Evolutionary conservation across 805 yeast genomes (phyloP).

Genomic region (Starmerella vaccinii): DNA sequence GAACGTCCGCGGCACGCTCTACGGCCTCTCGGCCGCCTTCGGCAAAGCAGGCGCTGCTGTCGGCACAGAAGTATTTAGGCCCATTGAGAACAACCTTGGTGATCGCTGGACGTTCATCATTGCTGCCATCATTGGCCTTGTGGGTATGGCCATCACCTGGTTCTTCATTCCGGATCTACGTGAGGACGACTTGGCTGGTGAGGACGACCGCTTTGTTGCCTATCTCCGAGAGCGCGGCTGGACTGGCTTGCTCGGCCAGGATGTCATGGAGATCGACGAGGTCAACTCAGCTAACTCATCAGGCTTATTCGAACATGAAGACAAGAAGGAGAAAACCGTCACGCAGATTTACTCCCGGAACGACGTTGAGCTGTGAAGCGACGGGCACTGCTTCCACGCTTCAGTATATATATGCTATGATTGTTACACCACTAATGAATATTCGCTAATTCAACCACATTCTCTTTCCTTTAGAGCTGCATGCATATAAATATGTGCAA

Average conservation of each 20-base stretch:
- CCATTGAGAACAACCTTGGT: slow-evolving; percentile 56
- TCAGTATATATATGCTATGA: background rate
- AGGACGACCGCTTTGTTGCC: slow-evolving; percentile 53
- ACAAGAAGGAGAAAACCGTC: background rate
- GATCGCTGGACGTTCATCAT: slow-evolving; percentile 67
- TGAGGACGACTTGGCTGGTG: slow-evolving; percentile 58
- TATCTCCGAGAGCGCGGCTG: slow-evolving; percentile 53
- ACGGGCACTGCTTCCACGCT: no score
- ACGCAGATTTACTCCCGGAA: background rate
- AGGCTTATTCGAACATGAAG: background rate
- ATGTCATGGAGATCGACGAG: background rate
- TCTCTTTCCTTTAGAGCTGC: no score
- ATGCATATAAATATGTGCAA: no score
- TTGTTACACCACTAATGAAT: no score
- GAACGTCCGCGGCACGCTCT: slow-evolving; percentile 64
- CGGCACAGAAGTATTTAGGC: slow-evolving; percentile 63
- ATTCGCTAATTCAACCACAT: background rate
- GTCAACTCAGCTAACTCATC: background rate
- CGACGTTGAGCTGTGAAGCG: background rate
- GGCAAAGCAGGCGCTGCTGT: slow-evolving; percentile 83
- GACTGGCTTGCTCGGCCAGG: slow-evolving; percentile 36
- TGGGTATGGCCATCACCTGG: slow-evolving; percentile 51
- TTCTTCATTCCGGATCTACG: slow-evolving; percentile 57
- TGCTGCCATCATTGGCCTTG: slow-evolving; percentile 61
- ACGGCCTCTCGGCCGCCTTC: slow-evolving; percentile 67